Percentiles rank a stretch among this genome's conserved stretches.
phyloP scores from a whole-genome alignment of 1,139 yeast species.

The Zygoascus sp. region DNA sequence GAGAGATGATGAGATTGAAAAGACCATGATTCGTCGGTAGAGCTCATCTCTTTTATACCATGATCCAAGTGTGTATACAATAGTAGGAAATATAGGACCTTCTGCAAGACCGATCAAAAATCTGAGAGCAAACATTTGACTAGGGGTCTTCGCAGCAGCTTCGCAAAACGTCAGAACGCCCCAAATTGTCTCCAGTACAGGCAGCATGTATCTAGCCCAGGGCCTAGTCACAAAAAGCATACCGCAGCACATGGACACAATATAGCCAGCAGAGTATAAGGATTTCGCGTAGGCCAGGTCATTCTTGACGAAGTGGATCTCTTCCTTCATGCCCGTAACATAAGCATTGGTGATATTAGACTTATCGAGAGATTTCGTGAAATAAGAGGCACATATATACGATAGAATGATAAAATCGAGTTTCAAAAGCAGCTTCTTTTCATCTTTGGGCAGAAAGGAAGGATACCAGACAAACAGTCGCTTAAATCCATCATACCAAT shows the following conservation, averaged over 20 bases:
- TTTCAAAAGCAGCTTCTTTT: constrained; percentile 32
- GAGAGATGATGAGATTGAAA: constrained; percentile 38
- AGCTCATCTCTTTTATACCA: constrained; percentile 48
- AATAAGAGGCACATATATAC: constrained; percentile 33
- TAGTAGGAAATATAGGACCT: constrained; percentile 57
- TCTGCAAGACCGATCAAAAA: constrained; percentile 57
- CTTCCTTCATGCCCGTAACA: constrained; percentile 60
- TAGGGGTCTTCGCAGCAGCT: constrained; percentile 42
- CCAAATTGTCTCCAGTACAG: constrained; percentile 52
- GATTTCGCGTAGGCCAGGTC: constrained; percentile 49
- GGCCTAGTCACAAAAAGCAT: constrained; percentile 36
- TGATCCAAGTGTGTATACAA: constrained; percentile 50
- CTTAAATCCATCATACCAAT: constrained; percentile 31
- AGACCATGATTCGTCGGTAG: constrained; percentile 47
- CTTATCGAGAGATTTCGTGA: constrained; percentile 36
- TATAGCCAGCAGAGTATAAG: constrained; percentile 33
- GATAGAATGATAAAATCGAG: constrained; percentile 30
- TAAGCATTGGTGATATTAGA: constrained; percentile 43
- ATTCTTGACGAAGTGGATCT: constrained; percentile 47
- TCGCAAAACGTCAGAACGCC: constrained; percentile 50
- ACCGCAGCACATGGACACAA: constrained; percentile 35
- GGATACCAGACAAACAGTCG: constrained; percentile 35
- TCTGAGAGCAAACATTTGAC: constrained; percentile 51
- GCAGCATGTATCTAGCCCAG: constrained; percentile 42
- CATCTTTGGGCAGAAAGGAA: constrained; percentile 26